Conservation (phyloP, 495 filamentous ascomycete genomes). For the Letharia columbiana region DNA sequence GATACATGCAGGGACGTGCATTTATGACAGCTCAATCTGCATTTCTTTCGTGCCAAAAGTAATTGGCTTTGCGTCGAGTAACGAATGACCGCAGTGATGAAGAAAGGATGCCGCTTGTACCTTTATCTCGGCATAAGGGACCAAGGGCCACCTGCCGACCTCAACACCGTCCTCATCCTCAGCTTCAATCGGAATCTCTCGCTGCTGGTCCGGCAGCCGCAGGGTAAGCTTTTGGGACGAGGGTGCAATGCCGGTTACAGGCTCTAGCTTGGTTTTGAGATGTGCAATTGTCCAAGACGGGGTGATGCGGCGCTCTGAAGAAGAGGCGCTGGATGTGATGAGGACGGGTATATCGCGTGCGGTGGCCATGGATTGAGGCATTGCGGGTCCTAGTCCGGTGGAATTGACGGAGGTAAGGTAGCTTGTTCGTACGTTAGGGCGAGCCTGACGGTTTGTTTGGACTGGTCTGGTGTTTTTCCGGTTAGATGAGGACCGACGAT, state of each 20-base stretch:
- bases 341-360: constrained; percentile 76
- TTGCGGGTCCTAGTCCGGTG: too few species aligned
- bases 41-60: neutral
- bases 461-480: too few species aligned
- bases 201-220: constrained; percentile 45
- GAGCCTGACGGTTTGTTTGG: too few species aligned
- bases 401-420: too few species aligned
- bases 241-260: constrained; percentile 86
- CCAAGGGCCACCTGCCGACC: constrained; percentile 54
- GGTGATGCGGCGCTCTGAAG: constrained; percentile 79
- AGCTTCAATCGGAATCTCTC: constrained; percentile 50
- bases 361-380: constrained; percentile 31
- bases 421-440: too few species aligned
- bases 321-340: constrained; percentile 65
- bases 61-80: neutral
- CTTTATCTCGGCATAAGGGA: constrained; percentile 65
- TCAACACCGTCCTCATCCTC: constrained; percentile 57
- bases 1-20: neutral
- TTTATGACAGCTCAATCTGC: neutral
- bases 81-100: neutral
- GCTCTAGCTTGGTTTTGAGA: constrained; percentile 82
- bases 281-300: constrained; percentile 86
- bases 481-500: too few species aligned
- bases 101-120: constrained; percentile 43
- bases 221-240: constrained; percentile 64